These are phyloP conservation scores for Sonneratia alba DNA, from an alignment of 345 rosid genomes.

Conservation along the genomic window DNA sequence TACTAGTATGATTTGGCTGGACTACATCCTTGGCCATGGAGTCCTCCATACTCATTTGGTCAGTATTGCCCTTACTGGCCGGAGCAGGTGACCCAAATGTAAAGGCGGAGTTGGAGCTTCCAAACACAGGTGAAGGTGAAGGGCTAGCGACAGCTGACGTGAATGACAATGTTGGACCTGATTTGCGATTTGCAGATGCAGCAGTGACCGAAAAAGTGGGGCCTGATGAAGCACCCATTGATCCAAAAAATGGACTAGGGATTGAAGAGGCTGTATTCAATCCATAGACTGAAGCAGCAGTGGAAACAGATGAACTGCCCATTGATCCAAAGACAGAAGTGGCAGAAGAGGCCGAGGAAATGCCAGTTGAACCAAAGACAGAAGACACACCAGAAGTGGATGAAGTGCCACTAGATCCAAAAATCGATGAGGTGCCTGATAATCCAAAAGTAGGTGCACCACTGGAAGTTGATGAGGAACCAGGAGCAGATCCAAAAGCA, in stretches of 20 bases:
- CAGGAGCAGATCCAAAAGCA: conserved; percentile 40
- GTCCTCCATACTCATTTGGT: conserved; percentile 84
- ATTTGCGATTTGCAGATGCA: conserved; percentile 19
- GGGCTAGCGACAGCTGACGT: conserved; percentile 30
- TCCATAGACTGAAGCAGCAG: conserved; percentile 5
- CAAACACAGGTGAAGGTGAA: conserved; percentile 39
- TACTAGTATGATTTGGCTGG: conserved; percentile 27
- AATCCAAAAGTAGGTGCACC: conserved; percentile 6
- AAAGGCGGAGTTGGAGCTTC: conserved; percentile 33
- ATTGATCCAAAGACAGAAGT: conserved; percentile 5
- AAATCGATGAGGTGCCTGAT: neutral
- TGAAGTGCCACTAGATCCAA: conserved; percentile 1
- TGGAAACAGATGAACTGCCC: conserved; percentile 7
- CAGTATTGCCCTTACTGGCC: conserved; percentile 28
- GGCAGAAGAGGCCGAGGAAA: neutral
- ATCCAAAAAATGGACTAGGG: conserved; percentile 6
- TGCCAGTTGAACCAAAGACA: too few species aligned
- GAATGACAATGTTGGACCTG: conserved; percentile 43
- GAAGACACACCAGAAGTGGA: too few species aligned
- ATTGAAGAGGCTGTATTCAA: conserved; percentile 4
- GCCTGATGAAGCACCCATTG: conserved; percentile 10
- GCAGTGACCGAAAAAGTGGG: conserved; percentile 2
- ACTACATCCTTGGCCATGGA: conserved; percentile 95
- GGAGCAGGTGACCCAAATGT: conserved; percentile 37
- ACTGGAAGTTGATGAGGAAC: conserved; percentile 6